Evolutionary conservation across 352 stramenopile species (phyloP).

Genomic region (Phytophthora citricola): DNA sequence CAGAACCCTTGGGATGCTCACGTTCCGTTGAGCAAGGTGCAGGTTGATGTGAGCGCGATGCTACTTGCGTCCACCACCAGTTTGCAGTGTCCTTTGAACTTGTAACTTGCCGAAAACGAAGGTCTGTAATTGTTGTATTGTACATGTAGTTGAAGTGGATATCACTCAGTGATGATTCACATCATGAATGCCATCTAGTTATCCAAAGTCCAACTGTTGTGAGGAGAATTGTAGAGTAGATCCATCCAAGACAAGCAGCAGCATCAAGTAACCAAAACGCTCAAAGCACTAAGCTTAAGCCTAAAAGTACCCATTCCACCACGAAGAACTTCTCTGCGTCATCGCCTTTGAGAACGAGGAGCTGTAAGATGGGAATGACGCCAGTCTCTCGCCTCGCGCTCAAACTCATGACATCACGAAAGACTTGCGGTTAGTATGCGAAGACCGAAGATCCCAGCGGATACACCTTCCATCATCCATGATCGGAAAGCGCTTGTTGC

Average conservation of each 20-base stretch:
- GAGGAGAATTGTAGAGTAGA: too few species aligned
- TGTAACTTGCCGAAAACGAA: slow-evolving; percentile 1
- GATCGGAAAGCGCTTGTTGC: slow-evolving; percentile 12
- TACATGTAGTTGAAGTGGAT: slow-evolving; percentile 4
- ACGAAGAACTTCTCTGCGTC: slow-evolving; percentile 8
- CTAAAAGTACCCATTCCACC: background rate
- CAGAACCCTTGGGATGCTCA: slow-evolving; percentile 76
- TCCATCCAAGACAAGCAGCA: too few species aligned
- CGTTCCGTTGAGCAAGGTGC: slow-evolving; percentile 57
- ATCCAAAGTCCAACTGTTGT: background rate
- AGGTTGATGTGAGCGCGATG: too few species aligned
- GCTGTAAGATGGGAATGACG: slow-evolving; percentile 27
- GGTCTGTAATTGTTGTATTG: slow-evolving; percentile 2
- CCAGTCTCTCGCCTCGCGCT: slow-evolving; percentile 3
- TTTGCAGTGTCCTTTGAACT: too few species aligned
- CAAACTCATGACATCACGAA: slow-evolving; percentile 29
- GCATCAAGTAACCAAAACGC: too few species aligned
- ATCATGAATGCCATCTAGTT: slow-evolving; percentile 4
- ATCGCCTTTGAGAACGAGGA: background rate
- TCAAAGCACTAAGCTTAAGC: too few species aligned
- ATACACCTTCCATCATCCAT: slow-evolving; percentile 19
- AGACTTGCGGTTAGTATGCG: slow-evolving; percentile 17
- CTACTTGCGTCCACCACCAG: too few species aligned
- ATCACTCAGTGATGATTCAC: slow-evolving; percentile 5
- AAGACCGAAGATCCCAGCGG: slow-evolving; percentile 2